phyloP scores from a whole-genome alignment of 1,284 basidiomycete species.

The Vanrija humicola region DNA sequence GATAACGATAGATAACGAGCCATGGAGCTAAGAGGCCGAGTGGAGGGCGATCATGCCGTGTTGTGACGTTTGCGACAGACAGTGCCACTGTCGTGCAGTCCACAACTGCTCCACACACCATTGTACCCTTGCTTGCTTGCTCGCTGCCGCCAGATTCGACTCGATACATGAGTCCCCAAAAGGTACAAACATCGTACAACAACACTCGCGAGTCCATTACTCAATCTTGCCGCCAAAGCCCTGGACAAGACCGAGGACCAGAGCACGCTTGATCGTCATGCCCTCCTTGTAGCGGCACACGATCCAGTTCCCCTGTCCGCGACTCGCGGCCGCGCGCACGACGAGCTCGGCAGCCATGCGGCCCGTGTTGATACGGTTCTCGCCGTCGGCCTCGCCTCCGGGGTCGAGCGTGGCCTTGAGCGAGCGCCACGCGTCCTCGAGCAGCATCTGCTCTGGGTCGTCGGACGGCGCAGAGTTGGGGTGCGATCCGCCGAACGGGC shows the following conservation, averaged over 20 bases:
- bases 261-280: conserved; percentile 39
- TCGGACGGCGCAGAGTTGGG: conserved; percentile 25
- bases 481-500: conserved; percentile 39
- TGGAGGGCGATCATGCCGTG: too few species aligned
- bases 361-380: conserved; percentile 48
- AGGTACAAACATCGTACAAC: conserved; percentile 3
- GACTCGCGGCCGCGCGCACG: conserved; percentile 35
- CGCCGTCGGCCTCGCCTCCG: conserved; percentile 39
- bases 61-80: too few species aligned
- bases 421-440: conserved; percentile 46
- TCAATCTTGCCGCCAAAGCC: conserved; percentile 46
- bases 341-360: conserved; percentile 49
- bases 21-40: too few species aligned
- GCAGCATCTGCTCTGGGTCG: conserved; percentile 39
- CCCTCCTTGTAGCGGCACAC: conserved; percentile 45
- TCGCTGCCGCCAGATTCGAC: too few species aligned
- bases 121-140: too few species aligned
- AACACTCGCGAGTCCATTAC: conserved; percentile 8
- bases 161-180: neutral
- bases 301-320: conserved; percentile 38
- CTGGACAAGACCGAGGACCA: conserved; percentile 40
- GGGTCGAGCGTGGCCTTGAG: conserved; percentile 43
- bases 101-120: too few species aligned
- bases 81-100: too few species aligned
- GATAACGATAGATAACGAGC: too few species aligned